Conservation (phyloP, 495 filamentous ascomycete species). For the Jackrogersella multiformis region DNA sequence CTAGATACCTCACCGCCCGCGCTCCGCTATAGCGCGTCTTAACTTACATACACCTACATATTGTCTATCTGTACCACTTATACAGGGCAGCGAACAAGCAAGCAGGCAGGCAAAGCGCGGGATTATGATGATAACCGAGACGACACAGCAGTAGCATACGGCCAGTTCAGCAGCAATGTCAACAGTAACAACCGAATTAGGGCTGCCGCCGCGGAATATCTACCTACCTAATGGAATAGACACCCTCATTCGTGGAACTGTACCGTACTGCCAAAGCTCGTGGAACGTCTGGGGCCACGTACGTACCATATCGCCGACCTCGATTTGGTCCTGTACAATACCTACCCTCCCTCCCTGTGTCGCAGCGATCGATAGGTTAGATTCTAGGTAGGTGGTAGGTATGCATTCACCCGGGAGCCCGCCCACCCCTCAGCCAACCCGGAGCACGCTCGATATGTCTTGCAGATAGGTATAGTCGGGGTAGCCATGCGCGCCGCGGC, state of each 20-base stretch:
- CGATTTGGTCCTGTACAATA: too few relatives aligned
- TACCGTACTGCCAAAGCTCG: constrained; percentile 13
- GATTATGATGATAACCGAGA: too few relatives aligned
- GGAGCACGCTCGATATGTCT: constrained; percentile 32
- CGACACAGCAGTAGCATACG: too few relatives aligned
- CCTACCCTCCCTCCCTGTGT: too few relatives aligned
- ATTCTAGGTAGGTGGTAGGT: too few relatives aligned
- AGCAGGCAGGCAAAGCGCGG: too few relatives aligned
- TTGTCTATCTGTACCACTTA: too few relatives aligned
- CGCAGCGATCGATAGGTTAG: too few relatives aligned
- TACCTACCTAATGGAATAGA: not conserved
- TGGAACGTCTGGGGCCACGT: constrained; percentile 11
- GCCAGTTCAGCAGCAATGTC: constrained; percentile 31
- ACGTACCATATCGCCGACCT: constrained; percentile 12
- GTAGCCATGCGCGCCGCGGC: constrained; percentile 35
- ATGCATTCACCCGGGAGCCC: constrained; percentile 23
- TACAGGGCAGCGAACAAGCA: too few relatives aligned
- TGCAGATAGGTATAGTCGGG: constrained; percentile 30
- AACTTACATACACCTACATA: constrained; percentile 1
- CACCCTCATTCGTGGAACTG: constrained; percentile 31
- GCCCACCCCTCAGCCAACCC: constrained; percentile 26
- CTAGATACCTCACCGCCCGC: constrained; percentile 30
- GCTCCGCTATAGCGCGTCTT: constrained; percentile 17
- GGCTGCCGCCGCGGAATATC: not conserved
- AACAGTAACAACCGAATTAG: constrained; percentile 20